Base-by-base conservation (phyloP, 2,329 filamentous ascomycete genomes). In the Hymenoscyphus albidus region DNA sequence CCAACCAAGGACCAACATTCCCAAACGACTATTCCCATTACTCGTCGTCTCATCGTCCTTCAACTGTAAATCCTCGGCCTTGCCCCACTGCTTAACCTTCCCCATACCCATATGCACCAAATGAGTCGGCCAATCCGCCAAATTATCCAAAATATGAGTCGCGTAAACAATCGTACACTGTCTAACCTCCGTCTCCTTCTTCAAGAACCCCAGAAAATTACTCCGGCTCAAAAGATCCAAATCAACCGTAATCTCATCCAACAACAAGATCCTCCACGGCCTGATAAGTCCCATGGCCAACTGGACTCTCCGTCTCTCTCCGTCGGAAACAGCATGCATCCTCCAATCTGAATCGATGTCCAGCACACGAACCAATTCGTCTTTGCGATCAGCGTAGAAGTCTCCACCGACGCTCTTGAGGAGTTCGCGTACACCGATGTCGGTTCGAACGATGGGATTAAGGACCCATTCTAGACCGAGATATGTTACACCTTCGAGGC, bases 161-260 rank as follows among this genome's bases (percentile, higher is more conserved):
- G 95, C 95, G 76, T 99, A 99, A 38, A 99, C 93, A 72, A 99
- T 91, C 4, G 95, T 97, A 75, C 93, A 97, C 48, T 87, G 83
- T 62, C 94, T 83, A 7, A 75, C 81, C 78, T 94, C 90, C 0
- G 94, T 97, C 85, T 99, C 95, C 65, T 82, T 82, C 78, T 93
- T 93, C 74, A 99, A 78, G 81, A 94, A 99, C 55, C 79, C 82
- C 39, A 99, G 82, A 76, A 99, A 99, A 75, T 93, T 89, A 72
- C 88, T 88, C 16, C 95, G 85, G 63, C 87, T 91, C 66, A 97
- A 83, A 64, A 99, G 84, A 77, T 99, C 95, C 67, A 99, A 81
- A 77, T 99, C 95, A 9, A 99, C 95, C 0, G 95, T 99, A 76
- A 98, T 97, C 77, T 98, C 94, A 75, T 99, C 95, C 51, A 99